Percentiles rank a stretch among this genome's conserved stretches.
Conservation (phyloP, 352 stramenopile genomes). For the Phytophthora chlamydospora region DNA sequence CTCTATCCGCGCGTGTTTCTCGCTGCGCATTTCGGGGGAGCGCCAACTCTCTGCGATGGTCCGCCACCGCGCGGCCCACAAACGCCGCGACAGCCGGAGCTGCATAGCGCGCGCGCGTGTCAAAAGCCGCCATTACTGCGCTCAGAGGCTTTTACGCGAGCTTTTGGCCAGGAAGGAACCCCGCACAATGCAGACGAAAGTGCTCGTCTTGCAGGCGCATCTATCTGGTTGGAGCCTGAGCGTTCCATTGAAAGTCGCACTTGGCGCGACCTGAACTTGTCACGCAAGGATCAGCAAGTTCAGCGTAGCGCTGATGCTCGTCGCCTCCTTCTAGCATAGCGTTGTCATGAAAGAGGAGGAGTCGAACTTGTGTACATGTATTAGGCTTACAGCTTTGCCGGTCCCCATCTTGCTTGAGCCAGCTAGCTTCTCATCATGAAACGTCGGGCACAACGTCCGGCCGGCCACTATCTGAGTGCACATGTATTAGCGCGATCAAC, state of each 20-base stretch:
- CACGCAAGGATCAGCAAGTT: constrained; percentile 26
- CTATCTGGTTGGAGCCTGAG: constrained; percentile 12
- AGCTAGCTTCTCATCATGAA: constrained; percentile 2
- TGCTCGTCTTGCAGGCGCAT: not conserved
- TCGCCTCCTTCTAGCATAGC: constrained; percentile 15
- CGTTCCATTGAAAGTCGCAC: constrained; percentile 11
- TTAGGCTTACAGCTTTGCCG: not conserved
- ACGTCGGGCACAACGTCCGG: not conserved
- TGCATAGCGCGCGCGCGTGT: constrained; percentile 26
- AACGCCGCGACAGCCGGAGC: constrained; percentile 23
- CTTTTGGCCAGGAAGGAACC: constrained; percentile 29
- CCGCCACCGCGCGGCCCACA: constrained; percentile 22
- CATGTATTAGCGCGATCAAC: constrained; percentile 14
- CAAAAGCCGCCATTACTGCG: constrained; percentile 42
- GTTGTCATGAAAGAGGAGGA: constrained; percentile 28
- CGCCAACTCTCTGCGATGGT: constrained; percentile 12
- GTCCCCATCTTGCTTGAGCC: constrained; percentile 20
- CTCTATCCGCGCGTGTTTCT: constrained; percentile 32
- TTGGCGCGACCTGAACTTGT: constrained; percentile 12
- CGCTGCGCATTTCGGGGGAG: constrained; percentile 26
- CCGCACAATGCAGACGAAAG: constrained; percentile 10
- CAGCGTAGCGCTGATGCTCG: constrained; percentile 18
- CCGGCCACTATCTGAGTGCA: too few relatives aligned
- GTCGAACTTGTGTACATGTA: not conserved
- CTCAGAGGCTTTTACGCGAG: constrained; percentile 32